phyloP scores from a whole-genome alignment of 2,329 filamentous ascomycete genomes.

The Fusarium drepaniforme region DNA sequence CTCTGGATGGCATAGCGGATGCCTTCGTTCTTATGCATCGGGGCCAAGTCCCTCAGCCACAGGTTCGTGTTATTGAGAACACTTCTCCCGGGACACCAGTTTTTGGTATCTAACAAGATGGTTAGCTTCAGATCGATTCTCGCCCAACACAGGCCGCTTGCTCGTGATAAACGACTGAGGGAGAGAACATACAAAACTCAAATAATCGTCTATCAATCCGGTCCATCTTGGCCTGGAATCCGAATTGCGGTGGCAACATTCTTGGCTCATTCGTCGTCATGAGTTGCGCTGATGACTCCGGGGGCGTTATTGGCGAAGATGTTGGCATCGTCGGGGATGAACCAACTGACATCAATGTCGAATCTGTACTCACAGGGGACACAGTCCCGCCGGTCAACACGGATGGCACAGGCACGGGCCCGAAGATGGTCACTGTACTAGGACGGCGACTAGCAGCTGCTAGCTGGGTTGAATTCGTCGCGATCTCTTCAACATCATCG shows the following conservation, averaged over 20 bases:
- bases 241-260: constrained; percentile 47
- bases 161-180: background rate
- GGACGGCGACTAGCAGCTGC: constrained; percentile 14
- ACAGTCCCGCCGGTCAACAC: constrained; percentile 1
- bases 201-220: constrained; percentile 49
- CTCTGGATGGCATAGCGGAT: constrained; percentile 55
- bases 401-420: constrained; percentile 12
- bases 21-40: constrained; percentile 51
- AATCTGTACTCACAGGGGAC: constrained; percentile 22
- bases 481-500: constrained; percentile 32
- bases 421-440: constrained; percentile 14
- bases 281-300: constrained; percentile 19
- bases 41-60: constrained; percentile 55
- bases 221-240: constrained; percentile 50
- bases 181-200: constrained; percentile 49
- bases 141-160: background rate
- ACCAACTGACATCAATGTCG: constrained; percentile 10
- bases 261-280: constrained; percentile 34
- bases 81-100: constrained; percentile 57
- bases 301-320: constrained; percentile 14
- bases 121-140: constrained; percentile 5
- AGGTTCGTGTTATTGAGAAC: constrained; percentile 53
- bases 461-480: constrained; percentile 17
- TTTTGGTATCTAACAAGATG: constrained; percentile 48
- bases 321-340: constrained; percentile 20